Evolutionary conservation across 768 basidiomycete species (phyloP), one percentile per base, ranked within the genome.

Genomic region (Tricholoma sp.): DNA sequence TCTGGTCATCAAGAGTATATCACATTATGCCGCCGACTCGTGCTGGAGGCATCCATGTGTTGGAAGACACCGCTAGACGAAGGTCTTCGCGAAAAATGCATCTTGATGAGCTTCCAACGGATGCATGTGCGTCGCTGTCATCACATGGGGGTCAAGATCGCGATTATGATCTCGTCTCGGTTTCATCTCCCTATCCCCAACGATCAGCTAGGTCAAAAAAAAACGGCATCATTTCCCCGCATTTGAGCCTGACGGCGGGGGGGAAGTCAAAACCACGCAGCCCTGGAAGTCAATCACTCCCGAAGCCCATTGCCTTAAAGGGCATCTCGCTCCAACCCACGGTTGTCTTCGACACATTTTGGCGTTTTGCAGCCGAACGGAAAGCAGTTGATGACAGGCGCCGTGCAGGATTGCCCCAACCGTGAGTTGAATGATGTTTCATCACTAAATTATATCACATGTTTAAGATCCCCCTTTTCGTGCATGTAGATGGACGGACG

Each of bases 401-500:
- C 54, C 76, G 80, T 43, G 69, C 74, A 27, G 82, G 81, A 22
- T 51, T 72, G 54, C 73, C 78, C 45, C 65, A 72, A 59, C 84
- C 83, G 84, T 86, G 61, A 71, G 82, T 76, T 85, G 70, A 81
- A 75, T 32, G 22, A 47, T 47, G 29, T 35, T n/a, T 24, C 46
- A 22, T 54, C 45, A 53, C 54, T 45, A 52, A 22, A 52, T 51
- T 43, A 51, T 22, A 55, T 61, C 57, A 55, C 37, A 55, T 32
- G 50, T 19, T 39, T 34, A 54, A 21, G 50, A 57, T 47, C 21
- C 52, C 39, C 43, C 24, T 29, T 43, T 57, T 22, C 56, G 22
- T 49, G 24, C 47, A 19, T 50, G 27, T 6, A 86, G 85, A 27
- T 92, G 90, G 89, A 89, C 89, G 0, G 66, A 77, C 1, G 87